Conservation (phyloP, 352 stramenopile genomes). For the Elongisporangium senticosum region DNA sequence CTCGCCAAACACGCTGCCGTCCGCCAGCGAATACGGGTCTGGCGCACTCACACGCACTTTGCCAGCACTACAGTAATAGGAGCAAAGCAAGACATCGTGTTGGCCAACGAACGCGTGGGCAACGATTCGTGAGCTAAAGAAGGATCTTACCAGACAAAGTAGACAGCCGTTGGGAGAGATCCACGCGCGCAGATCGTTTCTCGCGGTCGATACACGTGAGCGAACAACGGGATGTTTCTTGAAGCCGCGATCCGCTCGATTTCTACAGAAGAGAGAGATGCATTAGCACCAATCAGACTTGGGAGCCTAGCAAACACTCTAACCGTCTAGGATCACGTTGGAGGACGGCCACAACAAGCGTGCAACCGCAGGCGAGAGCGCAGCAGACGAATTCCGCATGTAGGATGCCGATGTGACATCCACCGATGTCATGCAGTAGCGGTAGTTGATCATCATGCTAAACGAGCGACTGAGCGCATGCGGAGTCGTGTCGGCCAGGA, state of each 20-base stretch:
- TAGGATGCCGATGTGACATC: constrained; percentile 75
- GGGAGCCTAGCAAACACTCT: constrained; percentile 1
- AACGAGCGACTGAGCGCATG: constrained; percentile 38
- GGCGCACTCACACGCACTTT: constrained; percentile 60
- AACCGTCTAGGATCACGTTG: constrained; percentile 65
- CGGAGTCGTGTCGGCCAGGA: constrained; percentile 57
- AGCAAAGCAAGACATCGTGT: neutral
- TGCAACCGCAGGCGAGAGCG: constrained; percentile 46
- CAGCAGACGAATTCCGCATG: constrained; percentile 63
- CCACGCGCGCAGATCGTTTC: constrained; percentile 65
- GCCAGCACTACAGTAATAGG: constrained; percentile 42
- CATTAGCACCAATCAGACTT: constrained; percentile 1
- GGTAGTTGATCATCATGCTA: constrained; percentile 87
- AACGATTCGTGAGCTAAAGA: constrained; percentile 1
- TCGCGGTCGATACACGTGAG: constrained; percentile 54
- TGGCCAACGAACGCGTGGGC: neutral
- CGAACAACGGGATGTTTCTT: constrained; percentile 67
- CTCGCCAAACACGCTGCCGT: constrained; percentile 56
- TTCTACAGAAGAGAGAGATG: constrained; percentile 34
- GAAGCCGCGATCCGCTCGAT: constrained; percentile 35
- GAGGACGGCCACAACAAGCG: constrained; percentile 48
- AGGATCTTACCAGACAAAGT: constrained; percentile 67
- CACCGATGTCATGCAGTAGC: constrained; percentile 81
- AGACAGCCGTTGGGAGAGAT: constrained; percentile 60
- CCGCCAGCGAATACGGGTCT: constrained; percentile 45